phyloP scores from a whole-genome alignment of 2,329 filamentous ascomycete species.

The Dichotomopilus funicola region DNA sequence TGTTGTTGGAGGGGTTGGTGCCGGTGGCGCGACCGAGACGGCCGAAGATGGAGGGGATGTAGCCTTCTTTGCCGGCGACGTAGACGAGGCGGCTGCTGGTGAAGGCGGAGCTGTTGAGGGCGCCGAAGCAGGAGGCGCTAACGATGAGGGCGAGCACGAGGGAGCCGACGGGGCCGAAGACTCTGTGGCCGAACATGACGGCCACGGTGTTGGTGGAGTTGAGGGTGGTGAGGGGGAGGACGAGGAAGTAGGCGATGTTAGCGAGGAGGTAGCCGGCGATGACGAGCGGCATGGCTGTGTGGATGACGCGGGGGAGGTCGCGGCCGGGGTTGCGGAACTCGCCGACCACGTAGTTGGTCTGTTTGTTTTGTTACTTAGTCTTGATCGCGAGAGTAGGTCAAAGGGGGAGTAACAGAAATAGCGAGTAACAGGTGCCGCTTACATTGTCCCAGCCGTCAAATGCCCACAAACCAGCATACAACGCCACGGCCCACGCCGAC shows the following conservation, averaged over 20 bases:
- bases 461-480: conserved; percentile 95
- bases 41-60: conserved; percentile 77
- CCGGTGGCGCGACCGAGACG: conserved; percentile 56
- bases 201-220: conserved; percentile 92
- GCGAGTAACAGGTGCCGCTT: conserved; percentile 33
- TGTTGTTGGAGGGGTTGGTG: conserved; percentile 37
- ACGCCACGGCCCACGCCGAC: conserved; percentile 83
- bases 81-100: conserved; percentile 90
- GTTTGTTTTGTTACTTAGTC: conserved; percentile 21
- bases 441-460: conserved; percentile 99
- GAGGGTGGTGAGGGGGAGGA: conserved; percentile 73
- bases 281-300: conserved; percentile 92
- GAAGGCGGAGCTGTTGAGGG: conserved; percentile 90
- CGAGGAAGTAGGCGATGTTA: conserved; percentile 90
- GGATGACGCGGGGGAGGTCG: conserved; percentile 89
- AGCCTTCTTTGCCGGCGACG: conserved; percentile 90
- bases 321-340: conserved; percentile 89
- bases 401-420: background rate
- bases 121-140: conserved; percentile 85
- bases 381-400: background rate
- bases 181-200: conserved; percentile 82
- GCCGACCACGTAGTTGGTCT: conserved; percentile 97
- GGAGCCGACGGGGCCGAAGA: conserved; percentile 78
- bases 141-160: conserved; percentile 84
- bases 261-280: conserved; percentile 86